These are phyloP conservation scores for Cordia subcordata DNA, from an alignment of 257 asterid species.

Conservation along the genomic window DNA sequence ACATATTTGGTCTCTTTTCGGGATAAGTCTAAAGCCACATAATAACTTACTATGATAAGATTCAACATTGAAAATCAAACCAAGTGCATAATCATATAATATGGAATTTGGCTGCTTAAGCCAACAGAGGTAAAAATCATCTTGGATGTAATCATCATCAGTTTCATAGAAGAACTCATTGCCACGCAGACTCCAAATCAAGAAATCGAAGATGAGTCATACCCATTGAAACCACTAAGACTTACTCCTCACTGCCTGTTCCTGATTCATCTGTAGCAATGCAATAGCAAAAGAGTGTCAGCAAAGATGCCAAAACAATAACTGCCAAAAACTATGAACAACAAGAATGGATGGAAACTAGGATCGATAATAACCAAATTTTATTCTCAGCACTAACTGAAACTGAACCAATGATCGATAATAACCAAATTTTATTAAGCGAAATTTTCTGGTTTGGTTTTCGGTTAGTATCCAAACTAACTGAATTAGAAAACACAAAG, in stretches of 20 bases:
- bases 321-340: neutral
- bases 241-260: constrained; percentile 54
- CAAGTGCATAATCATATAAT: constrained; percentile 58
- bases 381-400: too few relatives aligned
- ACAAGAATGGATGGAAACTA: neutral
- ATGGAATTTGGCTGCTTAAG: constrained; percentile 48
- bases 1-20: neutral
- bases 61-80: constrained; percentile 52
- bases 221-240: constrained; percentile 54
- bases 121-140: constrained; percentile 58
- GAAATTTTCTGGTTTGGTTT: too few relatives aligned
- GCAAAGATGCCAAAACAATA: neutral
- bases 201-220: constrained; percentile 55
- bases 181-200: constrained; percentile 59
- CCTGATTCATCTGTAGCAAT: constrained; percentile 44
- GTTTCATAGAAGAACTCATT: constrained; percentile 56
- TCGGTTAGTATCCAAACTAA: too few relatives aligned
- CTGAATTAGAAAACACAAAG: too few relatives aligned
- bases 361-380: too few relatives aligned
- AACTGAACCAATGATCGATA: too few relatives aligned
- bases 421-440: too few relatives aligned
- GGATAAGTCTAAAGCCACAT: neutral
- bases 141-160: constrained; percentile 61
- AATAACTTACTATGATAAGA: constrained; percentile 45
- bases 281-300: neutral